Evolutionary conservation across 2,329 filamentous ascomycete species (phyloP).

Genomic region (Tolypocladium capitatum): DNA sequence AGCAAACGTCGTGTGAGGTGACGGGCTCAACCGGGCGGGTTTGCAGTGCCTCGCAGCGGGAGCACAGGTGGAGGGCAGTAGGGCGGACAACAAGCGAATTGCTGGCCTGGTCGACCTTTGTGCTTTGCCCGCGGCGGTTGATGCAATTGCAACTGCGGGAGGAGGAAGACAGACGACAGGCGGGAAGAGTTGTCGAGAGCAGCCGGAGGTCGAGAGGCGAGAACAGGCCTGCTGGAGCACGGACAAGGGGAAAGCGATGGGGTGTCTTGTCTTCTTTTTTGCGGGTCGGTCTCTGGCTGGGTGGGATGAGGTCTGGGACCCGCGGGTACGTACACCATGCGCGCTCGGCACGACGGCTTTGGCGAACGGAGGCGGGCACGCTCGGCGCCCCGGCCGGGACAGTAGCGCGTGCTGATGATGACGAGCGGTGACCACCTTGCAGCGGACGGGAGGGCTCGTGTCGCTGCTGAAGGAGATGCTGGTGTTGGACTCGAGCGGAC

Average conservation of each 20-base stretch:
- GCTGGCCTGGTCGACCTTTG: background rate
- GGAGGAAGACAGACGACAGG: background rate
- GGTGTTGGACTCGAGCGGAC: background rate
- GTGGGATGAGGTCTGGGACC: background rate
- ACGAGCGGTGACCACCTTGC: background rate
- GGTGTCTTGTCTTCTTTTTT: slow-evolving; percentile 1
- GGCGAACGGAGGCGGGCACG: background rate
- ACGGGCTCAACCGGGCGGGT: background rate
- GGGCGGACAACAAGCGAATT: background rate
- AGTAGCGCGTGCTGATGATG: background rate
- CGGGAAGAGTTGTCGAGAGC: background rate
- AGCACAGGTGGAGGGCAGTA: background rate
- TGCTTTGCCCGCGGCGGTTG: background rate
- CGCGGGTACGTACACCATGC: background rate
- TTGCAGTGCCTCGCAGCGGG: background rate
- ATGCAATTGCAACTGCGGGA: background rate
- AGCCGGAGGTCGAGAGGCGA: background rate
- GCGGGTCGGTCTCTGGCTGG: background rate
- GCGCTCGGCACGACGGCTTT: background rate
- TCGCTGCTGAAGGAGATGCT: background rate
- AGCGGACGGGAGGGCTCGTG: background rate
- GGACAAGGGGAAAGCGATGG: slow-evolving; percentile 2
- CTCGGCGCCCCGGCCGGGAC: background rate
- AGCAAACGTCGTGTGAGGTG: background rate
- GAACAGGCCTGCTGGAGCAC: slow-evolving; percentile 2